Evolutionary conservation across 805 yeast genomes (phyloP).

Genomic region (Metschnikowia amazonensis): DNA sequence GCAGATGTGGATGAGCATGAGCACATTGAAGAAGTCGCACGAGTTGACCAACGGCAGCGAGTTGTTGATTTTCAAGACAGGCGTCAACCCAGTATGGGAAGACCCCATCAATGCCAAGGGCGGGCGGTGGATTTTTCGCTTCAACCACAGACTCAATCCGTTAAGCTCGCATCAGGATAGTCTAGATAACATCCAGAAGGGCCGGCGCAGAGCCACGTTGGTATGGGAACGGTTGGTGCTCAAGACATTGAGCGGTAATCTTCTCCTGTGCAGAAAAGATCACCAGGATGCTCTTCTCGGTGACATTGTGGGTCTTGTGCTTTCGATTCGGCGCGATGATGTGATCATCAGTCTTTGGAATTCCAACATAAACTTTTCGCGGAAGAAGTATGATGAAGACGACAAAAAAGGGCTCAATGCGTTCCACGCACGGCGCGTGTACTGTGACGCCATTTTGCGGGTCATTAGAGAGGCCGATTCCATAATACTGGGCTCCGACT

Average conservation of each 20-base stretch:
- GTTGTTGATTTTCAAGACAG: constrained; percentile 53
- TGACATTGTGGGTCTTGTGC: constrained; percentile 57
- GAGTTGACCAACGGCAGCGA: constrained; percentile 47
- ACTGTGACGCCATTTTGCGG: constrained; percentile 45
- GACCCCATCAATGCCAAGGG: constrained; percentile 58
- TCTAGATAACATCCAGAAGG: constrained; percentile 20
- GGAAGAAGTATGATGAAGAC: constrained; percentile 23
- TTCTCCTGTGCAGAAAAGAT: constrained; percentile 39
- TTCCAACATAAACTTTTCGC: constrained; percentile 39
- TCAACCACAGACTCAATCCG: constrained; percentile 32
- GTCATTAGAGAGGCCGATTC: constrained; percentile 47
- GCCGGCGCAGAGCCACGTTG: constrained; percentile 35
- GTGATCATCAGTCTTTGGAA: constrained; percentile 63
- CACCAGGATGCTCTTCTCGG: constrained; percentile 38
- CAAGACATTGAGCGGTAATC: constrained; percentile 47
- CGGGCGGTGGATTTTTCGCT: constrained; percentile 60
- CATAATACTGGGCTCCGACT: constrained; percentile 35
- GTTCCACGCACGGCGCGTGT: constrained; percentile 42
- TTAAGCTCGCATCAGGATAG: constrained; percentile 12
- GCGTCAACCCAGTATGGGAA: constrained; percentile 66
- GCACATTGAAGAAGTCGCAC: constrained; percentile 36
- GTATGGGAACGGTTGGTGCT: constrained; percentile 57
- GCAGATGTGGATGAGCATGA: constrained; percentile 48
- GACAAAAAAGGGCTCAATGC: constrained; percentile 33
- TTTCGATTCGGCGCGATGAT: constrained; percentile 57